Evolutionary conservation across 108 stramenopile genomes (phyloP).

Genomic region (Seminavis robusta): DNA sequence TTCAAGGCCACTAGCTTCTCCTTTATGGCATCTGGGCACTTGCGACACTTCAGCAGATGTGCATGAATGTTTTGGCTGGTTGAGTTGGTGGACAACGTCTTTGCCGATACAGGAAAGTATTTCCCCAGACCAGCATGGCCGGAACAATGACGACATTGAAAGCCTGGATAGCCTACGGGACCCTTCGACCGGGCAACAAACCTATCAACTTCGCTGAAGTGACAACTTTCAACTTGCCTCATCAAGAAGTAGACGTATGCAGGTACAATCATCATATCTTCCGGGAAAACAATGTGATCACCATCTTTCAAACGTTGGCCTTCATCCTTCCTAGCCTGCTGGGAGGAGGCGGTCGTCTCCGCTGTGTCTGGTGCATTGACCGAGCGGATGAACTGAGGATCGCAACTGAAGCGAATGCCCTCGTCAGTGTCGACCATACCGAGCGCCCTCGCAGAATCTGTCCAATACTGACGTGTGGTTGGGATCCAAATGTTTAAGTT

Average conservation of each 20-base stretch:
- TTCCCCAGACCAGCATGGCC: slow-evolving; percentile 71
- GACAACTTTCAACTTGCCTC: slow-evolving; percentile 56
- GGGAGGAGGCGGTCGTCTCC: background rate
- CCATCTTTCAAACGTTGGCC: slow-evolving; percentile 8
- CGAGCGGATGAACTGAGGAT: slow-evolving; percentile 6
- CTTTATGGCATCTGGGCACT: slow-evolving; percentile 47
- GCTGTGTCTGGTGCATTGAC: background rate
- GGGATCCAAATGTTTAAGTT: slow-evolving; percentile 27
- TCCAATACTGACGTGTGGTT: slow-evolving; percentile 56
- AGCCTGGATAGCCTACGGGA: slow-evolving; percentile 60
- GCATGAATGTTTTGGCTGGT: slow-evolving; percentile 71
- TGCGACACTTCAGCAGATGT: slow-evolving; percentile 59
- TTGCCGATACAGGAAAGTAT: slow-evolving; percentile 57
- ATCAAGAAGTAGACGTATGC: slow-evolving; percentile 59
- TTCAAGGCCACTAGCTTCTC: slow-evolving; percentile 44
- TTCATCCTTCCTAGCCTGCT: slow-evolving; percentile 1
- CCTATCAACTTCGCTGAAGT: slow-evolving; percentile 66
- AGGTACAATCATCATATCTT: slow-evolving; percentile 45
- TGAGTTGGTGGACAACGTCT: slow-evolving; percentile 50
- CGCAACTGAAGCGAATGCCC: slow-evolving; percentile 41
- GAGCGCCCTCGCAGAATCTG: slow-evolving; percentile 48
- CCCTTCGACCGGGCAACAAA: slow-evolving; percentile 63
- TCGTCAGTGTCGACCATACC: slow-evolving; percentile 49
- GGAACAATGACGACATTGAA: slow-evolving; percentile 66
- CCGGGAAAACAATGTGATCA: slow-evolving; percentile 37